Percentiles rank a stretch among this genome's conserved stretches.
These are phyloP conservation scores for Bondarzewia mesenterica DNA, from an alignment of 1,284 basidiomycete species.

Conservation along the genomic window DNA sequence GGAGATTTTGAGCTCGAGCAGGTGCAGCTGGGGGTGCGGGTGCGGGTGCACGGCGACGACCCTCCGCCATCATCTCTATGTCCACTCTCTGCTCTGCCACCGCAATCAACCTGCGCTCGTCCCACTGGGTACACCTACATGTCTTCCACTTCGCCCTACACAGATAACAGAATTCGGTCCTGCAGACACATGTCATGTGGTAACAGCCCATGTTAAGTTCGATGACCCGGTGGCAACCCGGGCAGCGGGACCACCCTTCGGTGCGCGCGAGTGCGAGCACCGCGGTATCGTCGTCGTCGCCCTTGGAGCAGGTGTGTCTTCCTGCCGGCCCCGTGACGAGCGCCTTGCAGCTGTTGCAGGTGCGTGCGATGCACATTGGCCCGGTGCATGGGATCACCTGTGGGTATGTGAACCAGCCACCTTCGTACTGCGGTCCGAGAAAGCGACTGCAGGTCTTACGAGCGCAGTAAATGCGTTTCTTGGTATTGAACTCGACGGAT, in stretches of 20 bases:
- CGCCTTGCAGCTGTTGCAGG: slow-evolving; percentile 17
- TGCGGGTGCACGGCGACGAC: not conserved
- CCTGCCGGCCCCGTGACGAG: not conserved
- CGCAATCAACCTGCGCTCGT: slow-evolving; percentile 25
- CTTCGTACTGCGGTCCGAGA: slow-evolving; percentile 26
- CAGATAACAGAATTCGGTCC: slow-evolving; percentile 37
- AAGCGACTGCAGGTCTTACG: slow-evolving; percentile 30
- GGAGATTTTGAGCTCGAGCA: too few species aligned
- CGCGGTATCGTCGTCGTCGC: slow-evolving; percentile 10
- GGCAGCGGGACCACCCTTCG: slow-evolving; percentile 32
- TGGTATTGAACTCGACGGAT: slow-evolving; percentile 26
- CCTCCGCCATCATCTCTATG: not conserved
- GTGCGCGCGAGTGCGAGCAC: slow-evolving; percentile 25
- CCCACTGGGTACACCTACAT: slow-evolving; percentile 35
- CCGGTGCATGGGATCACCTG: not conserved
- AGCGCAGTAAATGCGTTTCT: slow-evolving; percentile 36
- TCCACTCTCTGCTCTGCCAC: slow-evolving; percentile 24
- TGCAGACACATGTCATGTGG: slow-evolving; percentile 40
- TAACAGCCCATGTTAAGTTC: slow-evolving; percentile 34
- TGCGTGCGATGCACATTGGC: not conserved
- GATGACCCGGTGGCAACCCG: slow-evolving; percentile 32
- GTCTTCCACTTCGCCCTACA: slow-evolving; percentile 34
- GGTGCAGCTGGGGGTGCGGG: too few species aligned
- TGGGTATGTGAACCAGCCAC: not conserved
- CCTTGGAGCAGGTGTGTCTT: not conserved